A percentile compares a stretch with the other conserved stretches of the same genome.
Evolutionary conservation across 345 rosid species (phyloP).

Genomic region (Eucalyptus sp.): DNA sequence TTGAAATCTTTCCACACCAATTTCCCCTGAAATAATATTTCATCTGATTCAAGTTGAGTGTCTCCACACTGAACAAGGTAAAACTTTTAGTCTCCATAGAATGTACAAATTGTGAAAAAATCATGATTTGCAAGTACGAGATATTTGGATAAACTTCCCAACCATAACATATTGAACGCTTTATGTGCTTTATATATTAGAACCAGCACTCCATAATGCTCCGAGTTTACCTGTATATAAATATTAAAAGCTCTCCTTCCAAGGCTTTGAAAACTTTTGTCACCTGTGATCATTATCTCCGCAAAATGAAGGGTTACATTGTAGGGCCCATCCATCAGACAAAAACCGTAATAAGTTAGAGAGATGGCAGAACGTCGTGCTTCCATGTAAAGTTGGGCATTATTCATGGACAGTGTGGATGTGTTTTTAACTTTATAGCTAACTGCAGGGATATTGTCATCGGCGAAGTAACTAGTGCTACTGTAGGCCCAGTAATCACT

Average conservation of each 20-base stretch:
- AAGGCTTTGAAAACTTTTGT: conserved; percentile 12
- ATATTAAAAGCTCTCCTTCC: conserved; percentile 62
- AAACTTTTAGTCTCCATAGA: neutral
- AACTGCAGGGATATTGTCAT: accelerated
- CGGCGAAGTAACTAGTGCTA: accelerated
- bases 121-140: neutral
- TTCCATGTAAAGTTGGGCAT: too few species aligned
- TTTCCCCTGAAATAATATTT: conserved; percentile 22
- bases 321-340: conserved; percentile 27
- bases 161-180: neutral
- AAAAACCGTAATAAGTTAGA: conserved; percentile 31
- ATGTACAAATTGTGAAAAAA: neutral
- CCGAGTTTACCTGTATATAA: conserved; percentile 39
- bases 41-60: neutral
- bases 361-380: too few species aligned
- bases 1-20: conserved; percentile 40
- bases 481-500: neutral
- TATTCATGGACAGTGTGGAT: too few species aligned
- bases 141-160: neutral
- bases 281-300: conserved; percentile 37
- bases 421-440: too few species aligned
- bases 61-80: neutral
- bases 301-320: conserved; percentile 66
- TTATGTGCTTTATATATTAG: neutral
- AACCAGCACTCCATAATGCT: neutral